Conservation (phyloP, 441 rosid species). For the Adansonia gregorii region DNA sequence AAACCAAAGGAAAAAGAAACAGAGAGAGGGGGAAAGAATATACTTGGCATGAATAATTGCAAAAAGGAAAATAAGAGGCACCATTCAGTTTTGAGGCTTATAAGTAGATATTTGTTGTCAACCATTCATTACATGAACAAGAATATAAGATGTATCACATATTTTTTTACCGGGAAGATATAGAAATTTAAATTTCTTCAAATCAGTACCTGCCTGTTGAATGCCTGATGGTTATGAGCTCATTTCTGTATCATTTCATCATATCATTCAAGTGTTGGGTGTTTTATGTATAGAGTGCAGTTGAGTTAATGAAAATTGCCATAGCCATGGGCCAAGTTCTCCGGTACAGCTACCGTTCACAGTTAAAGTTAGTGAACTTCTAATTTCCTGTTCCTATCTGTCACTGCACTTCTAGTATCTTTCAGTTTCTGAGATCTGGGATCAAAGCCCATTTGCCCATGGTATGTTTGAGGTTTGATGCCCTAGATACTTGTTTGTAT, state of each 20-base stretch:
- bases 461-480: neutral
- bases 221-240: neutral
- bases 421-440: neutral
- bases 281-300: neutral
- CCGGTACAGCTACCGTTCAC: neutral
- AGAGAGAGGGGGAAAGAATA: neutral
- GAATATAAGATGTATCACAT: conserved; percentile 17
- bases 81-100: conserved; percentile 46
- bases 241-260: neutral
- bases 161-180: neutral
- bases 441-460: neutral
- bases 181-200: neutral
- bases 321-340: too few species aligned
- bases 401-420: neutral
- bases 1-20: neutral
- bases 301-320: neutral
- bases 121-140: conserved; percentile 28
- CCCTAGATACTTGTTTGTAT: neutral
- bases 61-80: conserved; percentile 26
- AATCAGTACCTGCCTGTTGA: neutral
- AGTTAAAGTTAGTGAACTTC: neutral
- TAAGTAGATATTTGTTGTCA: conserved; percentile 19
- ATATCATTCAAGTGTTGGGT: neutral
- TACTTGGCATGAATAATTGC: conserved; percentile 24
- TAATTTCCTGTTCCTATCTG: neutral